Percentiles rank a stretch among this genome's conserved stretches.
phyloP scores from a whole-genome alignment of 441 rosid species.

The Corymbia calophylla region DNA sequence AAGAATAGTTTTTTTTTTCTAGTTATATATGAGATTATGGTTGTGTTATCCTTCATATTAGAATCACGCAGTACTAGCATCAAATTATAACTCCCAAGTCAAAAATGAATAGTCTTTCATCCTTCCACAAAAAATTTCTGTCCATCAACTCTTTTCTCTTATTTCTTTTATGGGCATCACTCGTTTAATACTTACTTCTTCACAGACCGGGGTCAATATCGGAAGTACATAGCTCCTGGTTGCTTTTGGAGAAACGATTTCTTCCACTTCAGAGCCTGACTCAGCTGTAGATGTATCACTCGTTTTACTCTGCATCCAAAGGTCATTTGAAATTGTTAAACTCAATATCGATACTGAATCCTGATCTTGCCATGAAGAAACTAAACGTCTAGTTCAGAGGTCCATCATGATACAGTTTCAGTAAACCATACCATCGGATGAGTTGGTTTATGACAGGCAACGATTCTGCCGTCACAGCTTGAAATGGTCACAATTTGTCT shows the following conservation, averaged over 20 bases:
- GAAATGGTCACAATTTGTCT: neutral
- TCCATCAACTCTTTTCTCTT: neutral
- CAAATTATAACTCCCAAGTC: neutral
- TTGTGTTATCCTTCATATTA: neutral
- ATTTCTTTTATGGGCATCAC: neutral
- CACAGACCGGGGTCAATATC: slow-evolving; percentile 4
- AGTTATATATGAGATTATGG: neutral
- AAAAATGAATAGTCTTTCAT: neutral
- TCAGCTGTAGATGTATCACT: slow-evolving; percentile 12
- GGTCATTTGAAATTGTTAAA: neutral
- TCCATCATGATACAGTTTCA: neutral
- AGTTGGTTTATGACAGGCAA: neutral
- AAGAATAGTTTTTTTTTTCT: neutral
- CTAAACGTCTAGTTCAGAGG: neutral
- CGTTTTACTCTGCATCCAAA: neutral
- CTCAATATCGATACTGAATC: neutral
- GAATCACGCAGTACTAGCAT: neutral
- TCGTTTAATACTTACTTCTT: neutral
- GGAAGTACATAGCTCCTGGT: slow-evolving; percentile 3
- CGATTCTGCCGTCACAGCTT: neutral
- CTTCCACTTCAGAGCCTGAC: slow-evolving; percentile 18
- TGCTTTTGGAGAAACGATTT: slow-evolving; percentile 4
- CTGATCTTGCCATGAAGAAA: neutral
- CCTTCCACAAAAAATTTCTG: neutral
- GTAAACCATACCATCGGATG: neutral